These are phyloP conservation scores for Collariella sp. DNA, from an alignment of 495 filamentous ascomycete genomes.

Conservation along the genomic window DNA sequence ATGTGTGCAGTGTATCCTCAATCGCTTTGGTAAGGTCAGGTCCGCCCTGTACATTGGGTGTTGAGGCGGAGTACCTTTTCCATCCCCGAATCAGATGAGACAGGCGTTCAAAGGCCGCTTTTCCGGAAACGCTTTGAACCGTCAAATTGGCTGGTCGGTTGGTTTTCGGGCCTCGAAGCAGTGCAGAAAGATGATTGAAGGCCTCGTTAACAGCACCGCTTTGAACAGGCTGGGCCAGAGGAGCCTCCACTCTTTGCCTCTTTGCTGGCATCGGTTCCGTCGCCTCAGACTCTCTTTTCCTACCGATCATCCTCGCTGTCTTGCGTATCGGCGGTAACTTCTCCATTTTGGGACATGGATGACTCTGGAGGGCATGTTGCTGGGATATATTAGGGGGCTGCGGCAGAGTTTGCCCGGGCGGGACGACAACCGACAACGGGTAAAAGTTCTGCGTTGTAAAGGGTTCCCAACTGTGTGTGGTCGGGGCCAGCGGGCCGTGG, in stretches of 20 bases:
- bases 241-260: slow-evolving; percentile 6
- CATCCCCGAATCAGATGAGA: slow-evolving; percentile 20
- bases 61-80: slow-evolving; percentile 7
- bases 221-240: not conserved
- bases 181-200: slow-evolving; percentile 9
- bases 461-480: not conserved
- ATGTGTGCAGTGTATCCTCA: slow-evolving; percentile 7
- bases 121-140: slow-evolving; percentile 6
- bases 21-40: slow-evolving; percentile 13
- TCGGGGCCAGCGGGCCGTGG: not conserved
- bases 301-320: slow-evolving; percentile 12
- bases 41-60: not conserved
- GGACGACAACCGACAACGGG: too few species aligned
- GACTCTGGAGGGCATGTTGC: too few species aligned
- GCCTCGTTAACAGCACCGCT: not conserved
- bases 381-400: too few species aligned
- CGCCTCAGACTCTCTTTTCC: not conserved
- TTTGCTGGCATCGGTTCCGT: not conserved
- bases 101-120: slow-evolving; percentile 21
- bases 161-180: slow-evolving; percentile 8
- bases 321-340: slow-evolving; percentile 7
- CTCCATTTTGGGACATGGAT: not conserved
- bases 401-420: not conserved
- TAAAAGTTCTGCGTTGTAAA: not conserved
- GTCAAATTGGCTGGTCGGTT: not conserved